Conservation (phyloP, 768 basidiomycete genomes). For the Leccinum subtestaceum region DNA sequence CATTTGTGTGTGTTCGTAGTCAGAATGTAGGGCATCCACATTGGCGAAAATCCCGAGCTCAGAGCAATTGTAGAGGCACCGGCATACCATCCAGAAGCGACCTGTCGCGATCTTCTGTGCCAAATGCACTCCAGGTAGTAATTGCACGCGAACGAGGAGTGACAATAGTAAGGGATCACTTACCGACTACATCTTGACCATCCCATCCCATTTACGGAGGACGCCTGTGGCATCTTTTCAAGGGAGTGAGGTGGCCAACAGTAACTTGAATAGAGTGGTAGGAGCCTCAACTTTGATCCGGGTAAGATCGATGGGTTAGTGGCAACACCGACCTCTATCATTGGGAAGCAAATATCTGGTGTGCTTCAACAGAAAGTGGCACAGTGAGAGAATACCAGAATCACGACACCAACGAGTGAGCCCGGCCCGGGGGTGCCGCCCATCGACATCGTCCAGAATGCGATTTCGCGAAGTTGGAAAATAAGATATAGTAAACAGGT, state of each 20-base stretch:
- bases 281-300: too few species aligned
- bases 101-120: too few species aligned
- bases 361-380: not conserved
- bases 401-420: not conserved
- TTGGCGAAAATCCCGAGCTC: not conserved
- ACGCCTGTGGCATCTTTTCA: too few species aligned
- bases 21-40: not conserved
- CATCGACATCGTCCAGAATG: not conserved
- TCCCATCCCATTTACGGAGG: too few species aligned
- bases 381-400: not conserved
- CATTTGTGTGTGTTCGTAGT: not conserved
- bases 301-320: too few species aligned
- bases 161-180: too few species aligned
- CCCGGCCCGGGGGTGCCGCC: not conserved
- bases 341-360: not conserved
- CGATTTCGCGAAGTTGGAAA: not conserved
- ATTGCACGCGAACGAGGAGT: not conserved
- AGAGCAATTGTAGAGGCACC: not conserved
- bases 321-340: not conserved
- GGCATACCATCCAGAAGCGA: not conserved
- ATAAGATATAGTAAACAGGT: not conserved
- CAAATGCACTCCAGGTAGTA: not conserved
- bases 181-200: too few species aligned
- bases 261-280: too few species aligned
- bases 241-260: too few species aligned